Percentiles rank a stretch among this genome's conserved stretches.
Evolutionary conservation across 768 basidiomycete genomes (phyloP).

Genomic region (Paxillus rubicundulus): DNA sequence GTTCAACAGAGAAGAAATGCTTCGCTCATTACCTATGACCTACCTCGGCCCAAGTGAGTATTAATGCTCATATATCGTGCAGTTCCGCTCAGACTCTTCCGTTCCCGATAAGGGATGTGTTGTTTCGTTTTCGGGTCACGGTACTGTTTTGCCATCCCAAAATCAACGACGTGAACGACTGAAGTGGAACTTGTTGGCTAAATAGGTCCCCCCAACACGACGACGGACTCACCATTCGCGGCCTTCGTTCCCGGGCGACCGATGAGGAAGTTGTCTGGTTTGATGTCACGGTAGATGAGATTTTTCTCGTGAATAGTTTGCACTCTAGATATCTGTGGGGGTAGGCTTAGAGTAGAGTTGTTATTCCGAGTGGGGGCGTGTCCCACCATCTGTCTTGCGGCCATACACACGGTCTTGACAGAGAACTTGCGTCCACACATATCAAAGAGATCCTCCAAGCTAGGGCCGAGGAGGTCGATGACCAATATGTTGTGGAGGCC

Average conservation of each 20-base stretch:
- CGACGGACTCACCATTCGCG: constrained; percentile 57
- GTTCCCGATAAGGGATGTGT: constrained; percentile 98
- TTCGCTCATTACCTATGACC: constrained; percentile 14
- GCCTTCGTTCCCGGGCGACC: constrained; percentile 91
- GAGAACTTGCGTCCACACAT: constrained; percentile 98
- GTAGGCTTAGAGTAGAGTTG: constrained; percentile 5
- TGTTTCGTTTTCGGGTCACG: constrained; percentile 99
- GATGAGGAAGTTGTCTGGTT: constrained; percentile 98
- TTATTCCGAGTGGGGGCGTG: not conserved
- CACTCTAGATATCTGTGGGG: constrained; percentile 78
- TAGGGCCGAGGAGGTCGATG: constrained; percentile 96
- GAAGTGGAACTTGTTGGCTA: not conserved
- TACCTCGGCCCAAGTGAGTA: constrained; percentile 95
- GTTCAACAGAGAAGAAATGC: constrained; percentile 6
- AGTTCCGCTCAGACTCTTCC: constrained; percentile 95
- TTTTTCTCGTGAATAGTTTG: constrained; percentile 99
- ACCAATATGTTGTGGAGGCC: constrained; percentile 98
- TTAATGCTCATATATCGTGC: constrained; percentile 99
- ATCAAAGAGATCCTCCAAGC: constrained; percentile 96
- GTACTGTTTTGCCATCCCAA: constrained; percentile 99
- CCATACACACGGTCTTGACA: constrained; percentile 98
- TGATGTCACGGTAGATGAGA: constrained; percentile 99
- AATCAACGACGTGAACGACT: constrained; percentile 95
- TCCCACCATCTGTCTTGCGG: constrained; percentile 92
- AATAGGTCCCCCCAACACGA: not conserved